Evolutionary conservation across 257 asterid genomes (phyloP).

Genomic region (Solanum tacnaense): DNA sequence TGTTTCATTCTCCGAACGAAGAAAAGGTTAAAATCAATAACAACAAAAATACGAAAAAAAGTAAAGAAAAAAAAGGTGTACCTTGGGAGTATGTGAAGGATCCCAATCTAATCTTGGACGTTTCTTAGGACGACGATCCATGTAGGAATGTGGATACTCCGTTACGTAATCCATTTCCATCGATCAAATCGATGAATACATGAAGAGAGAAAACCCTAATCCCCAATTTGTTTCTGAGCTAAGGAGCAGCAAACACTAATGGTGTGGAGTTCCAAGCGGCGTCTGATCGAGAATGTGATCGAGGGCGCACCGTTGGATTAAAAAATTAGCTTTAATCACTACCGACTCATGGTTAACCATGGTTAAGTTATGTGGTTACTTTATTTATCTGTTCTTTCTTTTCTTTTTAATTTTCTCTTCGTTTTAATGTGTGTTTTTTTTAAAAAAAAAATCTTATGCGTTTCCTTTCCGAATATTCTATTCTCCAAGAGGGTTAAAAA

Average conservation of each 20-base stretch:
- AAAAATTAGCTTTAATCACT: not conserved
- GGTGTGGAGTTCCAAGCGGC: not conserved
- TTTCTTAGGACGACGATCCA: slow-evolving; percentile 40
- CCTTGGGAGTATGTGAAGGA: slow-evolving; percentile 36
- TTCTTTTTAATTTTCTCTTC: not conserved
- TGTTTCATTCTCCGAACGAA: not conserved
- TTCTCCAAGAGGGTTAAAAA: too few species aligned
- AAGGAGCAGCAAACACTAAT: not conserved
- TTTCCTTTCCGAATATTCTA: not conserved
- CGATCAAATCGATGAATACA: slow-evolving; percentile 1
- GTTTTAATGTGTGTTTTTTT: not conserved
- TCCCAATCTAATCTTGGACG: slow-evolving; percentile 41
- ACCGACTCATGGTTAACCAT: not conserved
- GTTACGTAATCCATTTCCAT: slow-evolving; percentile 22
- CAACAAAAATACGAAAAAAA: not conserved
- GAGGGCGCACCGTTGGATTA: not conserved
- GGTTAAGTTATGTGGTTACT: not conserved
- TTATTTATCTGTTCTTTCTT: not conserved
- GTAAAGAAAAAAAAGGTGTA: not conserved
- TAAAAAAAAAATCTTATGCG: not conserved
- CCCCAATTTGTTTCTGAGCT: not conserved
- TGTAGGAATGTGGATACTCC: slow-evolving; percentile 19
- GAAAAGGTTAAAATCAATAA: not conserved
- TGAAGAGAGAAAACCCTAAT: slow-evolving; percentile 26
- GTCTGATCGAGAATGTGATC: not conserved